Percentiles rank a stretch among this genome's conserved stretches.
These are phyloP conservation scores for Cercospora brassicicola DNA, from an alignment of 2,329 filamentous ascomycete genomes.

Conservation along the genomic window DNA sequence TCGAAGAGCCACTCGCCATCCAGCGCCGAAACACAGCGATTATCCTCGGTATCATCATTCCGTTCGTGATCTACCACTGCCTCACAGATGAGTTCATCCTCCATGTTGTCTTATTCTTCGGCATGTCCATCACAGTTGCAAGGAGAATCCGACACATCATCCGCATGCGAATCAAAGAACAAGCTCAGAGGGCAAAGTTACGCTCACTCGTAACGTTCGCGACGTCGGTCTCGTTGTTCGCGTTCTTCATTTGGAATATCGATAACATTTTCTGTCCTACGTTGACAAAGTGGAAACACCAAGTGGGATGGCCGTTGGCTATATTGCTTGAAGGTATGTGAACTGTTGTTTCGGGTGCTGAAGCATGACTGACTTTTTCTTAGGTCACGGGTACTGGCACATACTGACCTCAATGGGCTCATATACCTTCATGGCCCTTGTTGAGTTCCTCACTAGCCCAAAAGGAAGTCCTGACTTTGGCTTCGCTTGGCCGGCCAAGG, in stretches of 20 bases:
- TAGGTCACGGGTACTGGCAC: constrained; percentile 71
- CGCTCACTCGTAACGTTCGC: constrained; percentile 38
- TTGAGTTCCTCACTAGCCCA: constrained; percentile 29
- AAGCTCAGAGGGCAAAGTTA: constrained; percentile 41
- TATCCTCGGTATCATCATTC: constrained; percentile 28
- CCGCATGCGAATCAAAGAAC: constrained; percentile 22
- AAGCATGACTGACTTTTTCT: not conserved
- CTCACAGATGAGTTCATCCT: constrained; percentile 34
- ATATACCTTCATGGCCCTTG: constrained; percentile 33
- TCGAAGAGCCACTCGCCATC: constrained; percentile 26
- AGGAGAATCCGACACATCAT: constrained; percentile 26
- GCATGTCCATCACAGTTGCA: constrained; percentile 28
- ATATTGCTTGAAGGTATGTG: constrained; percentile 62
- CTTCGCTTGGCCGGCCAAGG: constrained; percentile 31
- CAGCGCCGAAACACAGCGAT: constrained; percentile 30
- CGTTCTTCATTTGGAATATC: constrained; percentile 74
- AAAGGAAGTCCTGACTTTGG: constrained; percentile 23
- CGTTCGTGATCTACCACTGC: constrained; percentile 35
- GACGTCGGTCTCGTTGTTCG: constrained; percentile 39
- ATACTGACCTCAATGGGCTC: constrained; percentile 62
- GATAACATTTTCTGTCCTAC: constrained; percentile 75
- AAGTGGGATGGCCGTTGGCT: constrained; percentile 74
- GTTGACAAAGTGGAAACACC: constrained; percentile 64
- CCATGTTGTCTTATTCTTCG: constrained; percentile 33
- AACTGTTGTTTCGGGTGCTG: not conserved